phyloP scores from a whole-genome alignment of 2,329 filamentous ascomycete species.

The Hypoxylon sp. region DNA sequence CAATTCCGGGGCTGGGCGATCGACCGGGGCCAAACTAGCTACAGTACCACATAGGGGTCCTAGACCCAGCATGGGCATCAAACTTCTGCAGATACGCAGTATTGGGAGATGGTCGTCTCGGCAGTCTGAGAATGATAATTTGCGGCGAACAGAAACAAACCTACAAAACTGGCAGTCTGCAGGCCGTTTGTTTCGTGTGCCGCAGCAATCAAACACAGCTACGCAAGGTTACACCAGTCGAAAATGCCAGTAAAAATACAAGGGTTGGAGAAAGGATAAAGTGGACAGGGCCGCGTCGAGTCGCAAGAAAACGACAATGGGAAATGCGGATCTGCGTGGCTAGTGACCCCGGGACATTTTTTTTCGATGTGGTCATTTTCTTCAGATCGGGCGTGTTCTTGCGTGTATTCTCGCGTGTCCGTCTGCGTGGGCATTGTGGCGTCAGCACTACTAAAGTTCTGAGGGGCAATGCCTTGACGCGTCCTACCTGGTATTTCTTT shows the following conservation, averaged over 20 bases:
- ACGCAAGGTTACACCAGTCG: conserved; percentile 5
- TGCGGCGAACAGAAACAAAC: conserved; percentile 7
- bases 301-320: conserved; percentile 22
- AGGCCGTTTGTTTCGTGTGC: conserved; percentile 33
- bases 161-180: conserved; percentile 11
- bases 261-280: conserved; percentile 9
- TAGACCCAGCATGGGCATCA: conserved; percentile 18
- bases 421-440: conserved; percentile 39
- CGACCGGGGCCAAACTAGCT: conserved; percentile 19
- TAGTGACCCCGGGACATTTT: conserved; percentile 25
- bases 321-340: conserved; percentile 39
- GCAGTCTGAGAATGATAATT: conserved; percentile 10
- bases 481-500: conserved; percentile 24
- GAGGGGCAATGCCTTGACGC: conserved; percentile 40
- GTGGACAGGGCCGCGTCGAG: conserved; percentile 24
- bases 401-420: conserved; percentile 21
- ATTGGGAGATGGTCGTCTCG: conserved; percentile 6
- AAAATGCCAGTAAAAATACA: conserved; percentile 6
- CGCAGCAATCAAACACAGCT: conserved; percentile 36
- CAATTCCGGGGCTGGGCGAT: conserved; percentile 34
- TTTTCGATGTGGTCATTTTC: conserved; percentile 15
- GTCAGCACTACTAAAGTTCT: conserved; percentile 22
- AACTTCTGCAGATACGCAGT: conserved; percentile 25
- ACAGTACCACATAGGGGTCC: conserved; percentile 14
- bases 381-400: conserved; percentile 28